These are phyloP conservation scores for Xerocomellus chrysenteron DNA, from an alignment of 768 basidiomycete species.

Conservation along the genomic window DNA sequence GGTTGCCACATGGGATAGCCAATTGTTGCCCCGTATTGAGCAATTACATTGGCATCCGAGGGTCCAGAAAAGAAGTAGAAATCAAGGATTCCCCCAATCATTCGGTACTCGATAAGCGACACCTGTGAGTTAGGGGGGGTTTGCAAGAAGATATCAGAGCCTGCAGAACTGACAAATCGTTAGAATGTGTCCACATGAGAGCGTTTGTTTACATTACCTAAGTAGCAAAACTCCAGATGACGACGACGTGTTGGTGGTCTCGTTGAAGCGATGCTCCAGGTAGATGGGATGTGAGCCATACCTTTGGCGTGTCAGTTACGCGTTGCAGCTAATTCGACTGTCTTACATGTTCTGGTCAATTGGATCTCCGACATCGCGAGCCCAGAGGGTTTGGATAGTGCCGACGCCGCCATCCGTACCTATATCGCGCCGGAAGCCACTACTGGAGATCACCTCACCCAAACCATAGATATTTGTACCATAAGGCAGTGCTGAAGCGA, in stretches of 20 bases:
- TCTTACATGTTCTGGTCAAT: constrained; percentile 65
- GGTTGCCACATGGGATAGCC: constrained; percentile 73
- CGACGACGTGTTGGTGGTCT: constrained; percentile 46
- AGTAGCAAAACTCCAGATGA: constrained; percentile 79
- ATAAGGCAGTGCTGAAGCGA: constrained; percentile 64
- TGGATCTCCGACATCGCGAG: constrained; percentile 60
- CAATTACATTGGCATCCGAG: constrained; percentile 51
- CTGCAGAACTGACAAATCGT: constrained; percentile 49
- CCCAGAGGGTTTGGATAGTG: constrained; percentile 69
- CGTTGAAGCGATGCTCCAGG: constrained; percentile 68
- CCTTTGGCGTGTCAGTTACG: constrained; percentile 30
- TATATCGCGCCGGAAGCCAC: constrained; percentile 65
- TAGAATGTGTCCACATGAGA: not conserved
- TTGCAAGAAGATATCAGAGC: constrained; percentile 67
- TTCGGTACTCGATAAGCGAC: constrained; percentile 69
- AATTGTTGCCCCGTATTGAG: constrained; percentile 67
- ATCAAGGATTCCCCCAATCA: constrained; percentile 73
- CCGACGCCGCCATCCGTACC: constrained; percentile 48
- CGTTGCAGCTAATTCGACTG: not conserved
- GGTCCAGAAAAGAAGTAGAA: constrained; percentile 75
- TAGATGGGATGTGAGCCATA: constrained; percentile 77
- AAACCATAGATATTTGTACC: constrained; percentile 76
- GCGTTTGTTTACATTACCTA: constrained; percentile 40
- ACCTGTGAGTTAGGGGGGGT: constrained; percentile 54
- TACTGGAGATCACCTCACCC: constrained; percentile 69